Conservation (phyloP, 176 grass and related monocot species). For the Aegilops longissima region DNA sequence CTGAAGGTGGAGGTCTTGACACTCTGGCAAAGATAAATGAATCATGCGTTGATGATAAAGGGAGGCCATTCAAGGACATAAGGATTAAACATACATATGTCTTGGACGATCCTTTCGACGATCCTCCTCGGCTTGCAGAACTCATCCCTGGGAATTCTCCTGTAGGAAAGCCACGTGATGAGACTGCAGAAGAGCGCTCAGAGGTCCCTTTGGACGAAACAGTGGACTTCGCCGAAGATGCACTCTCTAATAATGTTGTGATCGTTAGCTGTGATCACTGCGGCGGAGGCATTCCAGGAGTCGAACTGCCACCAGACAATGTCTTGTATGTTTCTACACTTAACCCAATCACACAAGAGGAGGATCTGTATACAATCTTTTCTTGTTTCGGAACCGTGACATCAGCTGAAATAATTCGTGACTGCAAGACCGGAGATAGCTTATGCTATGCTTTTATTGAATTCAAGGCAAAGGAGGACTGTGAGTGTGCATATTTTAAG, state of each 20-base stretch:
- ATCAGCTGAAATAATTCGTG: slow-evolving; percentile 81
- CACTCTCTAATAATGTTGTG: too few relatives aligned
- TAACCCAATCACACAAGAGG: slow-evolving; percentile 84
- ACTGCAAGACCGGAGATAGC: slow-evolving; percentile 82
- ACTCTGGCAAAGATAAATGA: slow-evolving; percentile 87
- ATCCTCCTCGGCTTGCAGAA: slow-evolving; percentile 61
- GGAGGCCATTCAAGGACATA: slow-evolving; percentile 85
- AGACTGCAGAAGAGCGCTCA: slow-evolving; percentile 68
- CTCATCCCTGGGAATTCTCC: slow-evolving; percentile 79
- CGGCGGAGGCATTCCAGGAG: slow-evolving; percentile 1
- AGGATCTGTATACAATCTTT: slow-evolving; percentile 91
- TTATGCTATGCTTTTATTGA: slow-evolving; percentile 96
- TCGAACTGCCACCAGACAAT: slow-evolving; percentile 75
- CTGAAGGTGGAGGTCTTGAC: slow-evolving; percentile 50
- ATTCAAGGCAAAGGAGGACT: slow-evolving; percentile 69
- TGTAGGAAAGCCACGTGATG: slow-evolving; percentile 63
- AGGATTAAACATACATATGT: slow-evolving; percentile 95
- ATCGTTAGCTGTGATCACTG: too few relatives aligned
- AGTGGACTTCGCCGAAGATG: not conserved
- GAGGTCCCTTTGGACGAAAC: slow-evolving; percentile 69
- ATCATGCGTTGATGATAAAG: slow-evolving; percentile 69
- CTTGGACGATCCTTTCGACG: slow-evolving; percentile 90
- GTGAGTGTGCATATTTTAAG: slow-evolving; percentile 67
- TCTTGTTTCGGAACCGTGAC: slow-evolving; percentile 83
- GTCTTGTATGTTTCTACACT: slow-evolving; percentile 88